These are phyloP conservation scores for Vanrija humicola DNA, from an alignment of 1,284 basidiomycete genomes.

Conservation along the genomic window DNA sequence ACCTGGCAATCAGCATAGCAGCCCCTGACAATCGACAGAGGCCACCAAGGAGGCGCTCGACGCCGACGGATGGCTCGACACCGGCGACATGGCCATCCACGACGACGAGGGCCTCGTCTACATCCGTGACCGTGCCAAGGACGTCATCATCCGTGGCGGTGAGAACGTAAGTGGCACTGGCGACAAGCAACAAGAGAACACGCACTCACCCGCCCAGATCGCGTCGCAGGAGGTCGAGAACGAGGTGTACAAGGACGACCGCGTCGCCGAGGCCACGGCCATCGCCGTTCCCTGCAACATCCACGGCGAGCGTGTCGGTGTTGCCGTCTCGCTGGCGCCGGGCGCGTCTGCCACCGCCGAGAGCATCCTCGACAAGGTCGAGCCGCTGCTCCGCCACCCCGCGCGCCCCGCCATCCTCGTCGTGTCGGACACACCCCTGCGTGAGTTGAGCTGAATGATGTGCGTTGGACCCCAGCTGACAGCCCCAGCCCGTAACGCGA, in stretches of 20 bases:
- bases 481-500: conserved; percentile 13
- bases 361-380: conserved; percentile 6
- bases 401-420: conserved; percentile 7
- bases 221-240: conserved; percentile 37
- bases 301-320: conserved; percentile 37
- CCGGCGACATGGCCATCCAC: conserved; percentile 37
- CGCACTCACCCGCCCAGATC: conserved; percentile 14
- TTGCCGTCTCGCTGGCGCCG: conserved; percentile 22
- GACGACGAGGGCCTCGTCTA: conserved; percentile 38
- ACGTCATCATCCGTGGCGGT: conserved; percentile 45
- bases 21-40: not conserved
- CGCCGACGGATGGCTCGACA: conserved; percentile 41
- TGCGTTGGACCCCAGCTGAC: too few relatives aligned
- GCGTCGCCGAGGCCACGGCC: conserved; percentile 31
- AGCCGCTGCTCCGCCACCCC: conserved; percentile 5
- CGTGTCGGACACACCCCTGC: not conserved
- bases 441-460: conserved; percentile 1
- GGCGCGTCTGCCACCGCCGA: not conserved
- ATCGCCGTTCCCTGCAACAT: conserved; percentile 29
- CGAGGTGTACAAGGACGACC: conserved; percentile 27
- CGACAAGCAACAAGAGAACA: conserved; percentile 2
- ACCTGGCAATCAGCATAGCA: not conserved
- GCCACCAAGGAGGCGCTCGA: conserved; percentile 16
- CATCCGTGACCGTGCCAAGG: conserved; percentile 34
- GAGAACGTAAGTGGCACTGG: conserved; percentile 24